Base-by-base conservation (phyloP, 164 flowering plant species). In the Dillenia suffruticosa region DNA sequence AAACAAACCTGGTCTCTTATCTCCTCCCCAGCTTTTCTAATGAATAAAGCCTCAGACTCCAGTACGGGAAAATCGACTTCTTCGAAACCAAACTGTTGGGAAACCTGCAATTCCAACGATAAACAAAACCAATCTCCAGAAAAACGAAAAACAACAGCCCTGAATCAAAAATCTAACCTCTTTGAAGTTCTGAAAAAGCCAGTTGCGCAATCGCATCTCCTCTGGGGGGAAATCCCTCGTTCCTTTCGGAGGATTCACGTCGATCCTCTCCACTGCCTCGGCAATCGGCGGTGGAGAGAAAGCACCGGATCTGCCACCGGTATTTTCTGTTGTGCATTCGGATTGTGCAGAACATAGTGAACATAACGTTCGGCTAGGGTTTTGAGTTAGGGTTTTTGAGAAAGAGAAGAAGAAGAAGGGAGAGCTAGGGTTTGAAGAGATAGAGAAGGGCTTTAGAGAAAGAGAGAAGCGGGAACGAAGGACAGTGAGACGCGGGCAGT, bases 21-120 rank as follows among this genome's bases (percentile, higher is more conserved):
- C 68, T 93, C 98, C 73, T 93, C 98, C 72, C 94, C 98, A 8
- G 98, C 98, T 82, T 93, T 93, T 60, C 98, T 81, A 56, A 89
- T 73, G 67, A 68, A 93, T 54, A 90, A 66, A 5, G 95, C 95
- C 77, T 93, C 98, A 0, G 95, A 85, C 58, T 93, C 96, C 3
- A 93, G 83, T 52, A 90, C 90, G 0, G 98, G 97, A 69, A 70
- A 94, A 80, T 94, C 97, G 65, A 94, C 89, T 80, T 89, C 97
- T 73, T 90, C 97, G 49, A 89, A 90, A 12, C 95, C 98, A 65
- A 73, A 94, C 74, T 81, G 51, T 46, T 78, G 63, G 46, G 92
- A 89, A 59, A 92, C 96, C 96, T 92, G 55, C 48, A 16, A 50
- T 5, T 48, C 40, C 40, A 46, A 44, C 45, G 57, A 46, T 40